phyloP scores from a whole-genome alignment of 2,329 filamentous ascomycete genomes.

The Penicillium sp. region DNA sequence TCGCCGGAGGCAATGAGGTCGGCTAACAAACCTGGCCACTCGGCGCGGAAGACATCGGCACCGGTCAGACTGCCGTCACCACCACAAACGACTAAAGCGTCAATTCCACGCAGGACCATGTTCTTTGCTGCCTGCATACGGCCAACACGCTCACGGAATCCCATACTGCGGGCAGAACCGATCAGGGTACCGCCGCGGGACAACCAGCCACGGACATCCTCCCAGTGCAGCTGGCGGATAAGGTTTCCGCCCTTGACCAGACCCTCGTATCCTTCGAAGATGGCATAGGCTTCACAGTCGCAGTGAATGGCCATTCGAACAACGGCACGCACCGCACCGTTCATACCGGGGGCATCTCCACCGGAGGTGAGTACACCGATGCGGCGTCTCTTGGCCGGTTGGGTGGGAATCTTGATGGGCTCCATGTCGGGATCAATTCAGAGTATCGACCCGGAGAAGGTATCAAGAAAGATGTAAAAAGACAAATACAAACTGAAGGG shows the following conservation, averaged over 20 bases:
- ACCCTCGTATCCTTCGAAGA: slow-evolving; percentile 96
- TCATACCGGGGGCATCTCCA: slow-evolving; percentile 94
- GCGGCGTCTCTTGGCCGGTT: slow-evolving; percentile 56
- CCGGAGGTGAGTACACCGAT: slow-evolving; percentile 94
- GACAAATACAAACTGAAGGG: neutral
- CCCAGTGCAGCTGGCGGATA: slow-evolving; percentile 86
- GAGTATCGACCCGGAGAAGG: slow-evolving; percentile 7
- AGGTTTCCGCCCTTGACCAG: slow-evolving; percentile 85
- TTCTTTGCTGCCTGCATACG: slow-evolving; percentile 88
- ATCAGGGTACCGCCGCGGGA: slow-evolving; percentile 95
- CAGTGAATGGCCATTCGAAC: slow-evolving; percentile 88
- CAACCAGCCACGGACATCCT: slow-evolving; percentile 91
- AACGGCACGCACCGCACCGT: slow-evolving; percentile 83
- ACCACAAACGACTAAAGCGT: slow-evolving; percentile 94
- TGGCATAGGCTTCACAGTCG: slow-evolving; percentile 74
- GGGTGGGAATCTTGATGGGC: slow-evolving; percentile 29
- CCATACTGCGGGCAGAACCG: slow-evolving; percentile 89
- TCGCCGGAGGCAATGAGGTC: slow-evolving; percentile 78
- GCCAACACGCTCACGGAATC: slow-evolving; percentile 85
- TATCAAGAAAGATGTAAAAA: slow-evolving; percentile 11
- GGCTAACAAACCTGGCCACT: slow-evolving; percentile 85
- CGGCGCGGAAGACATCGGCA: slow-evolving; percentile 86
- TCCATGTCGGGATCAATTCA: slow-evolving; percentile 22
- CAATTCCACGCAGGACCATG: slow-evolving; percentile 88
- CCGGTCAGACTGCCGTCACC: slow-evolving; percentile 96